Evolutionary conservation across 371 early-diverging fungal species (phyloP), one percentile per base, ranked within the genome.

Genomic region (Mortierella sp.): DNA sequence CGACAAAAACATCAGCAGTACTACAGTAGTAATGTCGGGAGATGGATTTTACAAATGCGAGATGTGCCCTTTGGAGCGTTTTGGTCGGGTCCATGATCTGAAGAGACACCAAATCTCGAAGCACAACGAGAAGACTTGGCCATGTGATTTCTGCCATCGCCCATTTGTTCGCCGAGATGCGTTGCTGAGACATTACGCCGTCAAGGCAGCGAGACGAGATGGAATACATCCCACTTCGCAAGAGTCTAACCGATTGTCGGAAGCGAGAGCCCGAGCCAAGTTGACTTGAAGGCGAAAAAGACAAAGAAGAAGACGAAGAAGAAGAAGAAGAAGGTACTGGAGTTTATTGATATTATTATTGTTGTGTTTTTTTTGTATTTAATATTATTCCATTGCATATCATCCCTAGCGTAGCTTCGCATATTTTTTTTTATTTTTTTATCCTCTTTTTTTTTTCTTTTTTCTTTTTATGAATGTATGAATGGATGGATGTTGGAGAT

Each of bases 151-250:
- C 49, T 78, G 78, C 32, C 72, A 69, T 55, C 68, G 78, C 0
- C 78, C 78, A 1, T 78, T 78, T 69, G 78, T 78, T 51, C 68
- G 78, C 24, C 69, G 78, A 3, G 78, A 78, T 43, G 78, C 78
- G 26, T 28, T 78, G 47, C 55, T 78, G 49, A 32, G 78, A 58
- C 78, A 78, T 52, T 78, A 78, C 40, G 68, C 66, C 11, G 78
- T 78, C 61, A 78, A 78, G 69, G 64, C 78, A n/a, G 72, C 60
- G 10, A 68, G 78, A 28, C 32, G 54, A 12, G 78, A 78, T 64
- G 78, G 73, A 4, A 52, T 78, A 35, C 78, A 78, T n/a, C 78
- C 78, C n/a, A 65, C 69, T 4, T 22, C 39, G 12, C 57, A 68
- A 30, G 78, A 78, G 57, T 55, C 60, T 0, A 24, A 72, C 16